Conservation (phyloP, 805 yeast species). For the Zygoascus ofunaensis region DNA sequence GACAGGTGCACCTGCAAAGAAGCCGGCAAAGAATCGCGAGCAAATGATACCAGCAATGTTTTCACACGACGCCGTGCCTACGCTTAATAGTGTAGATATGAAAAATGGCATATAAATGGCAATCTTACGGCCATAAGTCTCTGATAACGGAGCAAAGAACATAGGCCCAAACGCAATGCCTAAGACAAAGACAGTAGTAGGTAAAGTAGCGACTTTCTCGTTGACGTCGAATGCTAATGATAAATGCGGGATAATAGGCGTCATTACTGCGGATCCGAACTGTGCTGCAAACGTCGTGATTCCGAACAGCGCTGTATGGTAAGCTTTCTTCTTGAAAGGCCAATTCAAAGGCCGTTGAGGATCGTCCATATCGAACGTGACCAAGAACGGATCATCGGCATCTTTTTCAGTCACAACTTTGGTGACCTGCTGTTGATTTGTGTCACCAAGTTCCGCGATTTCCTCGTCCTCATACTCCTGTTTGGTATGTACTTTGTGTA, state of each 20-base stretch:
- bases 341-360: conserved; percentile 50
- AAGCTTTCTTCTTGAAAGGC: conserved; percentile 32
- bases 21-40: conserved; percentile 50
- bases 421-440: neutral
- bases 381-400: conserved; percentile 14
- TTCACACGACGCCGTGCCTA: conserved; percentile 44
- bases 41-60: conserved; percentile 44
- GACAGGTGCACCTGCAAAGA: conserved; percentile 51
- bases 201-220: conserved; percentile 40
- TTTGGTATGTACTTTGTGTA: neutral
- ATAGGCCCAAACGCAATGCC: conserved; percentile 66
- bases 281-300: conserved; percentile 36
- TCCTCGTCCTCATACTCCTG: conserved; percentile 1
- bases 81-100: conserved; percentile 34
- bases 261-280: conserved; percentile 39
- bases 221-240: conserved; percentile 36
- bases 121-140: conserved; percentile 41
- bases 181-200: conserved; percentile 49
- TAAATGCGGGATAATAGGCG: conserved; percentile 31
- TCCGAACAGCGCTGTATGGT: conserved; percentile 35
- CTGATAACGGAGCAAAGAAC: conserved; percentile 54
- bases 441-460: neutral
- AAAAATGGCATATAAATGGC: conserved; percentile 38
- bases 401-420: neutral
- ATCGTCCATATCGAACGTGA: conserved; percentile 30